phyloP scores from a whole-genome alignment of 2,329 filamentous ascomycete species.

The Colletotrichum ledebouriae region DNA sequence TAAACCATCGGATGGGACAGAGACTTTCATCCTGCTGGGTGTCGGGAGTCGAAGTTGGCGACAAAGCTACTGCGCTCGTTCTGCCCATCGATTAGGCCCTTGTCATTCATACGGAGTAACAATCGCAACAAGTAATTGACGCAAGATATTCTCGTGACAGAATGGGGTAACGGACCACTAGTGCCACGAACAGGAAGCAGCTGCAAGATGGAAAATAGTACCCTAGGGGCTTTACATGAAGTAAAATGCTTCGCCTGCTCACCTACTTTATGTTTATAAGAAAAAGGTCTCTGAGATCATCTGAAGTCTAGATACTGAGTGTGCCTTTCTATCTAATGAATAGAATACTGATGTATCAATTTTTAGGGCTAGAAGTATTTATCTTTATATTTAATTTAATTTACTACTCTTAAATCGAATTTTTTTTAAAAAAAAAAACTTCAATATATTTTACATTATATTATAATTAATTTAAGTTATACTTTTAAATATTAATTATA shows the following conservation, averaged over 20 bases:
- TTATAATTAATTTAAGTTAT: too few relatives aligned
- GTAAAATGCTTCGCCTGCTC: background rate
- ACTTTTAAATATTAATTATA: too few relatives aligned
- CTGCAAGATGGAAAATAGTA: background rate
- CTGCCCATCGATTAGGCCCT: slow-evolving; percentile 23
- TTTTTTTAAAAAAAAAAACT: too few relatives aligned
- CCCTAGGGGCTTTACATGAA: too few relatives aligned
- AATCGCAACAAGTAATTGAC: background rate
- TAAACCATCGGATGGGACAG: background rate
- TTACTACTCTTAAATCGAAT: too few relatives aligned
- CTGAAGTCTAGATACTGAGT: background rate
- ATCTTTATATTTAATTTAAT: too few relatives aligned
- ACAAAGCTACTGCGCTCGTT: slow-evolving; percentile 1
- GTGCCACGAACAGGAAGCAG: slow-evolving; percentile 12
- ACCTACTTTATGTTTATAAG: background rate
- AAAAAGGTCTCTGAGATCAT: background rate
- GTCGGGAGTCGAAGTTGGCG: slow-evolving; percentile 2
- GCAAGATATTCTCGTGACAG: slow-evolving; percentile 14
- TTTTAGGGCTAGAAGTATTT: too few relatives aligned
- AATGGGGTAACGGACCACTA: too few relatives aligned
- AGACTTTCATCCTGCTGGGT: slow-evolving; percentile 1
- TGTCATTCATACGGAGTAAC: slow-evolving; percentile 4
- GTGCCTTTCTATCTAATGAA: too few relatives aligned
- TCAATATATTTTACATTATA: too few relatives aligned
- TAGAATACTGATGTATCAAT: too few relatives aligned